phyloP scores from a whole-genome alignment of 73 alveolate species.

The Paramecium pentaurelia region DNA sequence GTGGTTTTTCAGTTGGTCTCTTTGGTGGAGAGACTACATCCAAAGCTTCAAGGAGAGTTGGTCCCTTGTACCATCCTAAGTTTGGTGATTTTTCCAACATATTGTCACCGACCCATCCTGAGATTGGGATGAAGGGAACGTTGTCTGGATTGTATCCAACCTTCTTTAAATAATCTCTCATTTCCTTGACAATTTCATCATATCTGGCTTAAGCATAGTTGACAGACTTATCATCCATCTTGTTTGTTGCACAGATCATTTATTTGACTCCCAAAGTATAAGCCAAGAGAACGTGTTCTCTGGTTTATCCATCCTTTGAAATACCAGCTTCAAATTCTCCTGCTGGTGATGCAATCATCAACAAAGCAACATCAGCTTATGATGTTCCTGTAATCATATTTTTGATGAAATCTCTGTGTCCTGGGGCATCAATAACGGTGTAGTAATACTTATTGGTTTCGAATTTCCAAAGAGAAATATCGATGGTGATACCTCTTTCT shows the following conservation, averaged over 20 bases:
- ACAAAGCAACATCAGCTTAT: slow-evolving; percentile 92
- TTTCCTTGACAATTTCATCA: slow-evolving; percentile 88
- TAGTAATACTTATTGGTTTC: slow-evolving; percentile 86
- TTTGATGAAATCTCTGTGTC: slow-evolving; percentile 91
- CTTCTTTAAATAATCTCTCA: slow-evolving; percentile 76
- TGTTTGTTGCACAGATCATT: slow-evolving; percentile 89
- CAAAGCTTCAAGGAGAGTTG: slow-evolving; percentile 91
- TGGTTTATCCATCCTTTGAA: slow-evolving; percentile 92
- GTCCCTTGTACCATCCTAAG: slow-evolving; percentile 97
- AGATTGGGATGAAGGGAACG: slow-evolving; percentile 89
- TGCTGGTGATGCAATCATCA: slow-evolving; percentile 84
- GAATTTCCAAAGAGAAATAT: slow-evolving; percentile 84
- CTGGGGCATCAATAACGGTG: slow-evolving; percentile 98
- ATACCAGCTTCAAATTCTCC: slow-evolving; percentile 98
- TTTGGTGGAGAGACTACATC: slow-evolving; percentile 90
- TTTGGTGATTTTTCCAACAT: slow-evolving; percentile 85
- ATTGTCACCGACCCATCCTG: slow-evolving; percentile 96
- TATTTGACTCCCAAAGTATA: slow-evolving; percentile 97
- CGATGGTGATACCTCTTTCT: slow-evolving; percentile 97
- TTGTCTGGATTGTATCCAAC: slow-evolving; percentile 85
- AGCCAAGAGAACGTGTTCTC: slow-evolving; percentile 95
- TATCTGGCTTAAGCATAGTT: slow-evolving; percentile 83
- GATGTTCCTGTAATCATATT: slow-evolving; percentile 97
- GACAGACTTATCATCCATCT: slow-evolving; percentile 90
- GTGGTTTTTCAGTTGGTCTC: slow-evolving; percentile 92